Evolutionary conservation across 495 filamentous ascomycete genomes (phyloP).

Genomic region (Rusavskia elegans): DNA sequence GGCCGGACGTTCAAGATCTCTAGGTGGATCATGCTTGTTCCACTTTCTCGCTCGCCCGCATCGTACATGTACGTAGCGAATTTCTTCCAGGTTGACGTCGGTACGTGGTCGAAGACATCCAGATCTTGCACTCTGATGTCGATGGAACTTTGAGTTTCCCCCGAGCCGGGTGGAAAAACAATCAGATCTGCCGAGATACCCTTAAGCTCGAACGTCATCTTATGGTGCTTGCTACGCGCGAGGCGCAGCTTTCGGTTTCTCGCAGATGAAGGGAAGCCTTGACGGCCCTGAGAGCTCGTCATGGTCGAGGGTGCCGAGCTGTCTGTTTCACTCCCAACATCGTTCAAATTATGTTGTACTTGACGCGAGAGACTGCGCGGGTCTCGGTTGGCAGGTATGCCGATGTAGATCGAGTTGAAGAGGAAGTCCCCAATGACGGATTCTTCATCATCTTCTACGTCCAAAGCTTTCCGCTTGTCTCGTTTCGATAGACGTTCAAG

Average conservation of each 20-base stretch:
- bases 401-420: slow-evolving; percentile 98
- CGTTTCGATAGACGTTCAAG: slow-evolving; percentile 47
- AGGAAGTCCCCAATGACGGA: slow-evolving; percentile 85
- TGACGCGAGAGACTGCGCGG: slow-evolving; percentile 61
- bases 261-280: slow-evolving; percentile 26
- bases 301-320: slow-evolving; percentile 59
- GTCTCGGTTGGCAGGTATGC: slow-evolving; percentile 72
- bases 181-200: slow-evolving; percentile 75
- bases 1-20: slow-evolving; percentile 80
- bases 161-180: slow-evolving; percentile 59
- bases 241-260: slow-evolving; percentile 51
- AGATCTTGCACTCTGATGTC: slow-evolving; percentile 69
- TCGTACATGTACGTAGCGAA: slow-evolving; percentile 90
- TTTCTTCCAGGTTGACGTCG: slow-evolving; percentile 95
- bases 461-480: slow-evolving; percentile 28
- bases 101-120: slow-evolving; percentile 86
- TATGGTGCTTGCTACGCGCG: slow-evolving; percentile 75
- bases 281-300: slow-evolving; percentile 41
- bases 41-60: slow-evolving; percentile 66
- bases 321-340: slow-evolving; percentile 73
- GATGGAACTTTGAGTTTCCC: slow-evolving; percentile 72
- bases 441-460: slow-evolving; percentile 54
- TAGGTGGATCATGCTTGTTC: slow-evolving; percentile 75
- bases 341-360: slow-evolving; percentile 79
- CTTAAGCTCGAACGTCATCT: slow-evolving; percentile 86